A percentile compares a stretch with the other conserved stretches of the same genome.
Conservation (phyloP, 192 early-diverging fungal species). For the Chytriomyces confervae region DNA sequence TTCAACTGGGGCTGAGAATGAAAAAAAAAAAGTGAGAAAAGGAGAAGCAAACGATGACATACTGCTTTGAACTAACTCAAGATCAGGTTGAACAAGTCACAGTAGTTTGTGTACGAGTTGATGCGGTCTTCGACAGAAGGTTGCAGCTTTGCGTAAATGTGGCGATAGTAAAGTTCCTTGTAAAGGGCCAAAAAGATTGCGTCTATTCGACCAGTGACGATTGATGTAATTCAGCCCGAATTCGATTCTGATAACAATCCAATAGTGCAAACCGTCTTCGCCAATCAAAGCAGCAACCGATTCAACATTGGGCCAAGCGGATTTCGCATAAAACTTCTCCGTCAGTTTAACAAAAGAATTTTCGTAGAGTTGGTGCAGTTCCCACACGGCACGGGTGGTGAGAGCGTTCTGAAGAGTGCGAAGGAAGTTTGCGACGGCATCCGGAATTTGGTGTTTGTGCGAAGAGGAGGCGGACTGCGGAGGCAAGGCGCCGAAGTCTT, state of each 20-base stretch:
- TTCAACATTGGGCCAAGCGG: constrained; percentile 87
- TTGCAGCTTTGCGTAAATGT: constrained; percentile 90
- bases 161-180: constrained; percentile 95
- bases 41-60: not conserved
- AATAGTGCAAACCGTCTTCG: constrained; percentile 65
- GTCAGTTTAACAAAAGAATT: constrained; percentile 88
- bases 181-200: constrained; percentile 91
- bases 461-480: constrained; percentile 2
- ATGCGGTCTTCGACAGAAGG: constrained; percentile 90
- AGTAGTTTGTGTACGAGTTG: constrained; percentile 95
- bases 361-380: constrained; percentile 88
- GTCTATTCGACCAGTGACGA: constrained; percentile 51
- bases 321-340: constrained; percentile 89
- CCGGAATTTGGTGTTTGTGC: constrained; percentile 72
- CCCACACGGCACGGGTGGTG: constrained; percentile 80
- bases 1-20: constrained; percentile 47
- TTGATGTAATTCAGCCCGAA: not conserved
- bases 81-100: constrained; percentile 95
- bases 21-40: not conserved
- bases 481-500: constrained; percentile 9
- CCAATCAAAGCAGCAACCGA: constrained; percentile 79
- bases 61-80: constrained; percentile 70
- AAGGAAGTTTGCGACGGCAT: constrained; percentile 84
- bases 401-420: constrained; percentile 81
- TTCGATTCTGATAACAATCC: not conserved